Percentiles rank a stretch among this genome's conserved stretches.
phyloP scores from a whole-genome alignment of 163 green algal species.

The Scenedesmus sp. region DNA sequence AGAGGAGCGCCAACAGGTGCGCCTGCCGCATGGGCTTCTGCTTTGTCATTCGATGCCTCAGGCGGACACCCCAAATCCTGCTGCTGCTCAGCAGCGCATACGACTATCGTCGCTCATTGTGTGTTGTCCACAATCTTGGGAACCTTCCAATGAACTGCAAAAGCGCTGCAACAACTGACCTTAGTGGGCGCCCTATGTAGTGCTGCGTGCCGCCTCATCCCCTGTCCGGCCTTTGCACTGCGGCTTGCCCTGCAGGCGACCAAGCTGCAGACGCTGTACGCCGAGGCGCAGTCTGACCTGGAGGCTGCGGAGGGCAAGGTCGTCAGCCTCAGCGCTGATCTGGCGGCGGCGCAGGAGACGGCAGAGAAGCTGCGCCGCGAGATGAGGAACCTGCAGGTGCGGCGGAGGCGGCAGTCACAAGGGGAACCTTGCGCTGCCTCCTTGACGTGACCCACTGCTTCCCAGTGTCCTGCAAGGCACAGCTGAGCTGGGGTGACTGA shows the following conservation, averaged over 20 bases:
- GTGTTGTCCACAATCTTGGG: too few relatives aligned
- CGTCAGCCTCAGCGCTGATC: constrained; percentile 5
- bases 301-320: constrained; percentile 15
- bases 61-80: not conserved
- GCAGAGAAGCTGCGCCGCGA: constrained; percentile 48
- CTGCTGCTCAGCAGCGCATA: not conserved
- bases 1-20: constrained; percentile 39
- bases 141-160: too few relatives aligned
- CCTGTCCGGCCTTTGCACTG: too few relatives aligned
- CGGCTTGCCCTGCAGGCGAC: not conserved
- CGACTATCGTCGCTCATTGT: too few relatives aligned
- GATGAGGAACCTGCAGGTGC: constrained; percentile 54
- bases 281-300: constrained; percentile 12
- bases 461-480: not conserved
- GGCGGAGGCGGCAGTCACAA: not conserved
- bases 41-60: not conserved
- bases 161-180: too few relatives aligned
- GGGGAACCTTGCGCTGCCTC: too few relatives aligned
- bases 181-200: too few relatives aligned
- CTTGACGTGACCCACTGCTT: too few relatives aligned
- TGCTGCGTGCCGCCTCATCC: too few relatives aligned
- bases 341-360: constrained; percentile 8
- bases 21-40: not conserved
- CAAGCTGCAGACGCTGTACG: constrained; percentile 48
- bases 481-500: too few relatives aligned